phyloP scores from a whole-genome alignment of 2,329 filamentous ascomycete species.

The Chaetomiaceae sp. region DNA sequence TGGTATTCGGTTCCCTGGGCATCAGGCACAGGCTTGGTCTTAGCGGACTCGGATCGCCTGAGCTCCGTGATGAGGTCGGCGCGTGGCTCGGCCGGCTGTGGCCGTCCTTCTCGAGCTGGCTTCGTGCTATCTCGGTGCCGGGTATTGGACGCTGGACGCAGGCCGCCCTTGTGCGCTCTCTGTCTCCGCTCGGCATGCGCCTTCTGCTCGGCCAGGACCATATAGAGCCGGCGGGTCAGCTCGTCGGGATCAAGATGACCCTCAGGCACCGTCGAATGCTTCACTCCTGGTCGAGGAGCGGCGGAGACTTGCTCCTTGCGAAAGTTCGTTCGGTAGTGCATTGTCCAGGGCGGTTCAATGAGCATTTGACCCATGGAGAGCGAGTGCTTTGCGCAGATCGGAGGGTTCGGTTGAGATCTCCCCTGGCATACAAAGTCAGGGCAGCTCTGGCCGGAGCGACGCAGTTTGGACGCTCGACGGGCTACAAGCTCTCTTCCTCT shows the following conservation, averaged over 20 bases:
- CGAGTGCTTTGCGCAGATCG: not conserved
- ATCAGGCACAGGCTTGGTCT: constrained; percentile 8
- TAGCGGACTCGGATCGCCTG: constrained; percentile 11
- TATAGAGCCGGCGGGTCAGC: constrained; percentile 44
- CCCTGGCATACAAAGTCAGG: not conserved
- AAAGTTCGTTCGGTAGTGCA: constrained; percentile 22
- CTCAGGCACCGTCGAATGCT: constrained; percentile 12
- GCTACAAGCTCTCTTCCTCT: too few species aligned
- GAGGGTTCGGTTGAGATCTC: not conserved
- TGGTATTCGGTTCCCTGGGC: constrained; percentile 29
- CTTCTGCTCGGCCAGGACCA: constrained; percentile 47
- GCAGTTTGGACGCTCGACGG: too few species aligned
- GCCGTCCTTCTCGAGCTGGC: not conserved
- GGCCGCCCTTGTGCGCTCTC: constrained; percentile 11
- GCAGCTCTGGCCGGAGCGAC: too few species aligned
- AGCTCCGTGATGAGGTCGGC: constrained; percentile 15
- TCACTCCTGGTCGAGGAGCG: constrained; percentile 2
- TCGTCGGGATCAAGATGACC: constrained; percentile 49
- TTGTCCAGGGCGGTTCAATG: constrained; percentile 7
- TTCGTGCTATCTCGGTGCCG: not conserved
- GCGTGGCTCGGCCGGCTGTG: constrained; percentile 2
- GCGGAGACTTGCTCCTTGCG: constrained; percentile 13
- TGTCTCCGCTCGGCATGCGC: constrained; percentile 33
- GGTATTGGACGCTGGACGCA: not conserved
- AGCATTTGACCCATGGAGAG: not conserved